A percentile compares a stretch with the other conserved stretches of the same genome.
These are phyloP conservation scores for Mycena alexandri DNA, from an alignment of 768 basidiomycete species.

Conservation along the genomic window DNA sequence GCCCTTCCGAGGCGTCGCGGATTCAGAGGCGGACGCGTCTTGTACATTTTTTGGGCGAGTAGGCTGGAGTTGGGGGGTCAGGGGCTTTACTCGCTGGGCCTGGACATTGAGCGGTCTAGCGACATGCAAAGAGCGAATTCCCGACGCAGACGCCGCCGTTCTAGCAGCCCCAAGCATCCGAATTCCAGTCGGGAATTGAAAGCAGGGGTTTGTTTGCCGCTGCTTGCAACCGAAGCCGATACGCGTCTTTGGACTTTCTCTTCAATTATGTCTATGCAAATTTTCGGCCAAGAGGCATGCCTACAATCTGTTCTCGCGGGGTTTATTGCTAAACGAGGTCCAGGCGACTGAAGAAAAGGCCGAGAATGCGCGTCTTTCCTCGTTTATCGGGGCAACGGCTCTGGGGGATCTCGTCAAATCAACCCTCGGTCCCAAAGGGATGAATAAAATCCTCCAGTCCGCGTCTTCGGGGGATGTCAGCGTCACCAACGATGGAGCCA, in stretches of 20 bases:
- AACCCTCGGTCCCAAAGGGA: conserved; percentile 98
- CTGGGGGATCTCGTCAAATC: conserved; percentile 99
- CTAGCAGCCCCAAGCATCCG: conserved; percentile 20
- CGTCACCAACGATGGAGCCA: conserved; percentile 99
- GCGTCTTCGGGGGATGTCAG: conserved; percentile 91
- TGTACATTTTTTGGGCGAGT: background rate
- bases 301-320: background rate
- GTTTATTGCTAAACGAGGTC: background rate
- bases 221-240: conserved; percentile 3
- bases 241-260: conserved; percentile 33
- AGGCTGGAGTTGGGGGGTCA: background rate
- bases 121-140: conserved; percentile 28
- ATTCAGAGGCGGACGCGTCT: conserved; percentile 14
- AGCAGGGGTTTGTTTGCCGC: background rate
- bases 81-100: conserved; percentile 9
- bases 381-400: conserved; percentile 97
- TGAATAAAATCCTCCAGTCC: conserved; percentile 99
- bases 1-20: conserved; percentile 7
- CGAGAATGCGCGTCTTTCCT: conserved; percentile 97
- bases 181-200: too few species aligned
- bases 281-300: conserved; percentile 73
- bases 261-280: conserved; percentile 74
- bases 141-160: conserved; percentile 15
- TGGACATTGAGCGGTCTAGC: conserved; percentile 5
- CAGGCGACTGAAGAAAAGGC: conserved; percentile 95